Evolutionary conservation across 495 filamentous ascomycete species (phyloP), one percentile per base, ranked within the genome.

Genomic region (Neurospora sp.): DNA sequence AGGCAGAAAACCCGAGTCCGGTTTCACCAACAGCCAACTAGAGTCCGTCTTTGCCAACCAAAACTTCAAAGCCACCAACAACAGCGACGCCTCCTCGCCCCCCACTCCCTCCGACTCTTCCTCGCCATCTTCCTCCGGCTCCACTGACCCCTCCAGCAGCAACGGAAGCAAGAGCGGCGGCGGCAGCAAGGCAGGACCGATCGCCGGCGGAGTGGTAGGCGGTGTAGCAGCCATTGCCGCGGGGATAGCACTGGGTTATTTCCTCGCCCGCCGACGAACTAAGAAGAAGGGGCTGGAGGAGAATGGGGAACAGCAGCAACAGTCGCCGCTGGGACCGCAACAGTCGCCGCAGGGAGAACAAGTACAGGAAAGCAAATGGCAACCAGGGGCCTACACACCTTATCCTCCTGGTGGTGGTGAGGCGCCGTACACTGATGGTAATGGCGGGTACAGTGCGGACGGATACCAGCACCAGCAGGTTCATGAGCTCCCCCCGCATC

Each of bases 201-300:
- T 78, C 38, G 74, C 73, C 16, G 78, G 75, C 54, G 74, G 73
- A 40, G 72, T 75, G 0, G 44, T 79, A 35, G 76, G 76, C 66
- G 75, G 76, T n/a, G 71, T 73, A 1, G 76, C 39, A 3, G 78
- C n/a, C 11, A 23, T 69, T 10, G 70, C 18, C 7, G 54, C 54
- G 3, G 54, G 12, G 0, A 62, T 62, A 18, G 54, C 54, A 14
- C 54, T 62, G 2, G 54, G 54, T 1, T 62, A 62, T 62, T 62
- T 62, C 27, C 54, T 62, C 27, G 54, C 54, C 16, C 54, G 54
- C 0, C 5, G 54, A 35, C 27, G 54, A 4, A 62, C 54, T 0
- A 62, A 35, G 54, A 62, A 62, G 14, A 62, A 27, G 54, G 54
- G 27, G 2, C 54, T 35, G 5, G 0, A 4, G 54, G 27, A 62